phyloP scores from a whole-genome alignment of 306 rosid species.

The Myrica gale region DNA sequence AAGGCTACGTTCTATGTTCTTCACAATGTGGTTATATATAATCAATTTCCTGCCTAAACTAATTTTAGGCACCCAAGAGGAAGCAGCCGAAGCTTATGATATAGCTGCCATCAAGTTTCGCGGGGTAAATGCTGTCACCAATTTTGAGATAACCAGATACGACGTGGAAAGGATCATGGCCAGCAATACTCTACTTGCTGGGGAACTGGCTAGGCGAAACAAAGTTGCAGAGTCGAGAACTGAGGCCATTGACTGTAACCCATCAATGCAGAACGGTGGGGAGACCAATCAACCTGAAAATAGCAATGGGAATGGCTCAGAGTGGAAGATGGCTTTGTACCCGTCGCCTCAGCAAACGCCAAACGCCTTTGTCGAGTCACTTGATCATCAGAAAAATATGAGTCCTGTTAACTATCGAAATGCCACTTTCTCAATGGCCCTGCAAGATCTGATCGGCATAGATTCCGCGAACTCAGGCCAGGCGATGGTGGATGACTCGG shows the following conservation, averaged over 20 bases:
- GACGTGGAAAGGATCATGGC: conserved; percentile 90
- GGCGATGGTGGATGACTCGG: conserved; percentile 35
- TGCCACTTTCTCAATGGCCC: conserved; percentile 48
- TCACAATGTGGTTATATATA: not conserved
- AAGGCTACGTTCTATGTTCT: conserved; percentile 15
- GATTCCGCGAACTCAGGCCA: conserved; percentile 46
- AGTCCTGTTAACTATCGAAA: conserved; percentile 44
- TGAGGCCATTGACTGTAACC: conserved; percentile 33
- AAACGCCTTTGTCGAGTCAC: conserved; percentile 30
- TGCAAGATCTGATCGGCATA: conserved; percentile 59
- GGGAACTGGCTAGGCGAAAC: conserved; percentile 72
- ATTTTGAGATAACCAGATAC: conserved; percentile 82
- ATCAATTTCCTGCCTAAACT: not conserved
- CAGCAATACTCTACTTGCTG: conserved; percentile 71
- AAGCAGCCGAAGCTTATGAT: conserved; percentile 98
- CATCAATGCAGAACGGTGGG: conserved; percentile 29
- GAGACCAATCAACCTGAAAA: conserved; percentile 32
- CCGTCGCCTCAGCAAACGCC: conserved; percentile 37
- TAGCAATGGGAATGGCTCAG: conserved; percentile 29
- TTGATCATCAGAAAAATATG: conserved; percentile 36
- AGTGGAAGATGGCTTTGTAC: conserved; percentile 60
- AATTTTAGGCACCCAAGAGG: conserved; percentile 92
- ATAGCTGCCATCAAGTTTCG: conserved; percentile 95
- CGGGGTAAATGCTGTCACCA: conserved; percentile 82
- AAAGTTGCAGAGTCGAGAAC: conserved; percentile 43